Evolutionary conservation across 257 asterid species (phyloP).

Genomic region (Petunia axillaris): DNA sequence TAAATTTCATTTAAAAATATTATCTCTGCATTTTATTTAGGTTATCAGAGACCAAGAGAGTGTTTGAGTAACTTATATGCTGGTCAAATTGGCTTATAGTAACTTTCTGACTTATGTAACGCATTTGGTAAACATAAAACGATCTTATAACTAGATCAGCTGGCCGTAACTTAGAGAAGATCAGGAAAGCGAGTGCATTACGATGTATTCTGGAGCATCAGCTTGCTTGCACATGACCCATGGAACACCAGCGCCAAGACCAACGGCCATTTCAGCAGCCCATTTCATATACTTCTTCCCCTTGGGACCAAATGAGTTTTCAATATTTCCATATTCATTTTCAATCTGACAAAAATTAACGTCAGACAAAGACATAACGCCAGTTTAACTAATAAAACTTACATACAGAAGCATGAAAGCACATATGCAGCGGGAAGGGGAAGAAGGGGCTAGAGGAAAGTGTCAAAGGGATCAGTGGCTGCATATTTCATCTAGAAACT

Average conservation of each 20-base stretch:
- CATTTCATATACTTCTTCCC: conserved; percentile 80
- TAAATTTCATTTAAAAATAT: neutral
- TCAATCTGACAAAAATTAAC: conserved; percentile 65
- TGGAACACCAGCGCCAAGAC: conserved; percentile 93
- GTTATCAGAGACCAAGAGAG: neutral
- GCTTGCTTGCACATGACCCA: conserved; percentile 97
- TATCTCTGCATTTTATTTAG: neutral
- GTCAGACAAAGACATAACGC: neutral
- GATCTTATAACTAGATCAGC: neutral
- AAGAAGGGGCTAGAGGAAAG: neutral
- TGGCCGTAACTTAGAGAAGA: conserved; percentile 22
- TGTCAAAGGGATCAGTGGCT: neutral
- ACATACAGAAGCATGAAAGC: conserved; percentile 13
- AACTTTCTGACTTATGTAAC: no score
- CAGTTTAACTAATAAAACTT: neutral
- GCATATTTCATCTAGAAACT: conserved; percentile 4
- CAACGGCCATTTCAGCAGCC: conserved; percentile 97
- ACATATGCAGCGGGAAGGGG: neutral
- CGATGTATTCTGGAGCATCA: conserved; percentile 93
- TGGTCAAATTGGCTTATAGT: no score
- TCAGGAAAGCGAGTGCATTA: conserved; percentile 43
- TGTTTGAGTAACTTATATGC: no score
- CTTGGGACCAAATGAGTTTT: conserved; percentile 65
- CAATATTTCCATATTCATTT: conserved; percentile 91
- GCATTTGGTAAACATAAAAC: no score